Conservation (phyloP, 371 early-diverging fungal species). For the Lichtheimia ornata region DNA sequence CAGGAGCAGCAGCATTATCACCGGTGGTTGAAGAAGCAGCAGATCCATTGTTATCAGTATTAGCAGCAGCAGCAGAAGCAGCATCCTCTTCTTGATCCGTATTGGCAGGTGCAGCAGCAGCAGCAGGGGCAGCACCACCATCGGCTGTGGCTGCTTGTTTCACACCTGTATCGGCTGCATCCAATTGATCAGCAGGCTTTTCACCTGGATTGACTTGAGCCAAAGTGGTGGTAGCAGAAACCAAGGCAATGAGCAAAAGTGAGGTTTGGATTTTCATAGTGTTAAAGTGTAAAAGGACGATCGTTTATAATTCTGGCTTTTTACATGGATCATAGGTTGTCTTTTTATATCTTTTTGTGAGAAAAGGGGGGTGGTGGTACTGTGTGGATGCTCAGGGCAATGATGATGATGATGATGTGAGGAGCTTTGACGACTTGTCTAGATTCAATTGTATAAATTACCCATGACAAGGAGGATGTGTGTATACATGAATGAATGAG, state of each 20-base stretch:
- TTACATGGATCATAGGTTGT: neutral
- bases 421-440: too few relatives aligned
- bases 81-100: neutral
- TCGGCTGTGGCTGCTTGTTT: neutral
- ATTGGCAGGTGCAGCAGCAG: neutral
- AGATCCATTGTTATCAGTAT: neutral
- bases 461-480: too few relatives aligned
- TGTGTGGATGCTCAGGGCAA: neutral
- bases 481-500: neutral
- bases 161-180: neutral
- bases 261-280: conserved; percentile 2
- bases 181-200: neutral
- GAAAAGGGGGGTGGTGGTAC: neutral
- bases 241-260: neutral
- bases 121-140: neutral
- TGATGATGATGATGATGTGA: too few relatives aligned
- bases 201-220: neutral
- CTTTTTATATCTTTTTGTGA: neutral
- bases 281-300: neutral
- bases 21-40: neutral
- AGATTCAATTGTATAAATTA: too few relatives aligned
- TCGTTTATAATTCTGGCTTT: neutral
- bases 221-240: neutral
- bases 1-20: neutral
- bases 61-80: neutral